Percentiles rank a stretch among this genome's conserved stretches.
Evolutionary conservation across 2,329 filamentous ascomycete species (phyloP).

Genomic region (Orbilia blumenaviensis): DNA sequence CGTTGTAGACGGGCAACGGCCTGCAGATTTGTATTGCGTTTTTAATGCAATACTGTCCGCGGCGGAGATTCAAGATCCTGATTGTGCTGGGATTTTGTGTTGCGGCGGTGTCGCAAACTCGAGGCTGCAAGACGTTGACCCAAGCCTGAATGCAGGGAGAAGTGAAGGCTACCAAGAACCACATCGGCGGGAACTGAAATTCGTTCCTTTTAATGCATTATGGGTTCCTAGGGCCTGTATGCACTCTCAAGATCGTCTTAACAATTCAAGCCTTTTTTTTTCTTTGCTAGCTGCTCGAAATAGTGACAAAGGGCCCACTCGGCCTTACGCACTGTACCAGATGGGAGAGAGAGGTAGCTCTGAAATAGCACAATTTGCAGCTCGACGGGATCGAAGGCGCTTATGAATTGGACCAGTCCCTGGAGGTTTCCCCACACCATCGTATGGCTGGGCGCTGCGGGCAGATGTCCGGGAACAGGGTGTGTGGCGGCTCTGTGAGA

Average conservation of each 20-base stretch:
- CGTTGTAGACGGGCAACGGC: constrained; percentile 1
- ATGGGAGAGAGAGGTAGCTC: constrained; percentile 26
- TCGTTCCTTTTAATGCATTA: constrained; percentile 31
- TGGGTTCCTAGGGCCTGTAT: not conserved
- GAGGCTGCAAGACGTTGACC: constrained; percentile 16
- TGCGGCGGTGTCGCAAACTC: not conserved
- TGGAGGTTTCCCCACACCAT: constrained; percentile 25
- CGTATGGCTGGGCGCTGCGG: not conserved
- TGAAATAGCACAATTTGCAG: constrained; percentile 53
- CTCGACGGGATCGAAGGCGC: constrained; percentile 36
- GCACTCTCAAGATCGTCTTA: constrained; percentile 11
- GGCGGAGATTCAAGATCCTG: not conserved
- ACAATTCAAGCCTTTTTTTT: constrained; percentile 3
- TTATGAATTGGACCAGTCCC: constrained; percentile 34
- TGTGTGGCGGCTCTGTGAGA: constrained; percentile 26
- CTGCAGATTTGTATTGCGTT: constrained; percentile 44
- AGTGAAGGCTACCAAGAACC: constrained; percentile 37
- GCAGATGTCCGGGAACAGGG: not conserved
- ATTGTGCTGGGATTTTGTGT: not conserved
- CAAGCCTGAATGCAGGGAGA: constrained; percentile 17
- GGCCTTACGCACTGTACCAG: constrained; percentile 2
- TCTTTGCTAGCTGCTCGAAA: constrained; percentile 13
- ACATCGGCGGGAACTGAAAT: constrained; percentile 41
- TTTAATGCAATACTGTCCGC: constrained; percentile 45
- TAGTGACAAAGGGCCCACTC: constrained; percentile 21